These are phyloP conservation scores for Cyberlindnera xishuangbannaensis DNA, from an alignment of 805 yeast species.

Conservation along the genomic window DNA sequence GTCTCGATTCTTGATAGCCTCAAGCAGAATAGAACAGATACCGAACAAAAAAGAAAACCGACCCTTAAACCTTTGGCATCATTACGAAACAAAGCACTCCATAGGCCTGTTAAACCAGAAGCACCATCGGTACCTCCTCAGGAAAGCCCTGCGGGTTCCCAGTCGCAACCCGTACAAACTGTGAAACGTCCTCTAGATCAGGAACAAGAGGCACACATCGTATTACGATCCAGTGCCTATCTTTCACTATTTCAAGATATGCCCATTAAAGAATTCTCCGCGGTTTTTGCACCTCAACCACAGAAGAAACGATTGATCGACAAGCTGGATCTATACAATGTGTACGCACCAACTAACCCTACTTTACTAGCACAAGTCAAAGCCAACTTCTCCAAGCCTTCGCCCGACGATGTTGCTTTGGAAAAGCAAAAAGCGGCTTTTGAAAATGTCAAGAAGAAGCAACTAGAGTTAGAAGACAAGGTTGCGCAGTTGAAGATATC, in stretches of 20 bases:
- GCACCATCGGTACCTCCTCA: slow-evolving; percentile 1
- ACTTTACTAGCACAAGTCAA: slow-evolving; percentile 34
- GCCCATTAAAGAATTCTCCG: slow-evolving; percentile 3
- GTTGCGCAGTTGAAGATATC: slow-evolving; percentile 14
- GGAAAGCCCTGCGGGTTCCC: too few species aligned
- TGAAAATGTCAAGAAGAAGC: slow-evolving; percentile 27
- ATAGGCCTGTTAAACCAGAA: not conserved
- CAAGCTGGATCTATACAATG: slow-evolving; percentile 23
- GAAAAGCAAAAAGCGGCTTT: slow-evolving; percentile 51
- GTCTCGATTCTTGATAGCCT: slow-evolving; percentile 21
- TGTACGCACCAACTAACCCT: slow-evolving; percentile 33
- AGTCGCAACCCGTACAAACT: slow-evolving; percentile 2
- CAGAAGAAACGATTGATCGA: slow-evolving; percentile 23
- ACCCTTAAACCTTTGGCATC: slow-evolving; percentile 1
- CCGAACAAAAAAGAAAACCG: slow-evolving; percentile 1
- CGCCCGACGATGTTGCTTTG: slow-evolving; percentile 75
- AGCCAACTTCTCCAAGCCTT: slow-evolving; percentile 56
- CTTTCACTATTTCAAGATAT: slow-evolving; percentile 1
- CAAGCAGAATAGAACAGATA: slow-evolving; percentile 5
- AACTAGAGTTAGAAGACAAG: slow-evolving; percentile 20
- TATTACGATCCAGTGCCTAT: slow-evolving; percentile 3
- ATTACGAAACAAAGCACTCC: slow-evolving; percentile 1
- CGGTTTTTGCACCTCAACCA: slow-evolving; percentile 2
- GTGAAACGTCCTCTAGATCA: slow-evolving; percentile 2
- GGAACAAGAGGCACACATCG: slow-evolving; percentile 4